These are phyloP conservation scores for Fusarium papillatum DNA, from an alignment of 2,329 filamentous ascomycete genomes.

Conservation along the genomic window DNA sequence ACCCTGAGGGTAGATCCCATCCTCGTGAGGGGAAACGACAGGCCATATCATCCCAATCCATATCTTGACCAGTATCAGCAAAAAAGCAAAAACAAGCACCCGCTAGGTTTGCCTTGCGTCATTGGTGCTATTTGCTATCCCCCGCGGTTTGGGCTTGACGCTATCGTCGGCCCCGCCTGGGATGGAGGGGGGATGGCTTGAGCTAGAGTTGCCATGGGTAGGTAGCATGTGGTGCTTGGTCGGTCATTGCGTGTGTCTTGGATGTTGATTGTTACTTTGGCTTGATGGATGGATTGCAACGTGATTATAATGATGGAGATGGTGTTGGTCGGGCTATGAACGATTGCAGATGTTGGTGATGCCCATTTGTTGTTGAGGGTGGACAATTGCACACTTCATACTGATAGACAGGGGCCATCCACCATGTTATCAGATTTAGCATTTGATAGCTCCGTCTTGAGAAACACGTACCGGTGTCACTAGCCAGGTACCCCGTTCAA, in stretches of 20 bases:
- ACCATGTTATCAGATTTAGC: background rate
- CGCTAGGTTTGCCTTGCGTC: background rate
- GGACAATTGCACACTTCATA: background rate
- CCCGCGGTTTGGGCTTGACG: background rate
- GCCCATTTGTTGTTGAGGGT: background rate
- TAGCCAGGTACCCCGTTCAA: background rate
- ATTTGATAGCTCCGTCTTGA: background rate
- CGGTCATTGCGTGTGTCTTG: background rate
- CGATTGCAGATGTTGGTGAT: background rate
- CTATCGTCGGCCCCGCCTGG: background rate
- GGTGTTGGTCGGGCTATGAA: background rate
- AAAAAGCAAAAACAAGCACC: background rate
- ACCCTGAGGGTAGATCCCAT: background rate
- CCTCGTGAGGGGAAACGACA: background rate
- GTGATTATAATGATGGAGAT: no score
- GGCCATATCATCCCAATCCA: background rate
- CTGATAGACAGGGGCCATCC: background rate
- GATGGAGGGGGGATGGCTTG: background rate
- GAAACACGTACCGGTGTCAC: background rate
- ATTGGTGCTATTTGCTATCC: background rate
- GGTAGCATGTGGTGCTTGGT: background rate
- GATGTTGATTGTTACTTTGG: background rate
- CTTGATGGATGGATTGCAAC: no score
- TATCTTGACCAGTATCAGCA: background rate
- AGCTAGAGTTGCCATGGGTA: background rate